Conservation (phyloP, 768 basidiomycete genomes). For the Dentipellis sp. region DNA sequence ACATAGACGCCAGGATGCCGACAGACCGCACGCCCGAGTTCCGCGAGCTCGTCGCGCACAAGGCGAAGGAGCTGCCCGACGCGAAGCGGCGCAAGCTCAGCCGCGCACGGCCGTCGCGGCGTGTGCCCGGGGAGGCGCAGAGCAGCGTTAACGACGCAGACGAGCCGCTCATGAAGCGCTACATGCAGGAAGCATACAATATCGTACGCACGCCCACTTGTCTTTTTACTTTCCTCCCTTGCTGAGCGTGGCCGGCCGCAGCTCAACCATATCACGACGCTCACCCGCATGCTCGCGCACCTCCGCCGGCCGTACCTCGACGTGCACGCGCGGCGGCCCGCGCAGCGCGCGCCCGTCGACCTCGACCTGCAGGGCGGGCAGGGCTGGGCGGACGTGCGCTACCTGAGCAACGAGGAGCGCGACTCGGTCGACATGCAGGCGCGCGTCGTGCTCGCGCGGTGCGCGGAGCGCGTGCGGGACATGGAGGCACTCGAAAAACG, state of each 20-base stretch:
- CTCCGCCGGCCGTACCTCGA: slow-evolving; percentile 87
- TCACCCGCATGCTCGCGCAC: slow-evolving; percentile 61
- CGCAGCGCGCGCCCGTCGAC: slow-evolving; percentile 40
- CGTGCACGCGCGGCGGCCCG: slow-evolving; percentile 48
- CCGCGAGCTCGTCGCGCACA: slow-evolving; percentile 3
- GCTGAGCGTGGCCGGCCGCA: slow-evolving; percentile 19
- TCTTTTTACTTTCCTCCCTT: slow-evolving; percentile 12
- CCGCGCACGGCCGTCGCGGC: neutral
- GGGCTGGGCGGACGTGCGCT: slow-evolving; percentile 54
- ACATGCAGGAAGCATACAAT: slow-evolving; percentile 65
- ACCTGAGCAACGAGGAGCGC: slow-evolving; percentile 82
- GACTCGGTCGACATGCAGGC: slow-evolving; percentile 95
- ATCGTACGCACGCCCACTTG: slow-evolving; percentile 39
- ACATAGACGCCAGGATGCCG: neutral
- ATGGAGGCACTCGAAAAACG: slow-evolving; percentile 88
- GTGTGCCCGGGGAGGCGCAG: slow-evolving; percentile 5
- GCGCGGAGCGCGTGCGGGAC: slow-evolving; percentile 78
- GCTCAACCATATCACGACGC: slow-evolving; percentile 65
- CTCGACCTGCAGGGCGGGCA: slow-evolving; percentile 43
- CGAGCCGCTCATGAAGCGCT: slow-evolving; percentile 47
- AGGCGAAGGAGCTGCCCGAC: slow-evolving; percentile 1
- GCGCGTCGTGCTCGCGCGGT: slow-evolving; percentile 74
- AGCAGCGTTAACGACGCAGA: slow-evolving; percentile 4
- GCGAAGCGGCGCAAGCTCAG: neutral
- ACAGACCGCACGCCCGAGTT: slow-evolving; percentile 8